Evolutionary conservation across 2,329 filamentous ascomycete species (phyloP), one percentile per base, ranked within the genome.

Genomic region (Xylaria sp.): DNA sequence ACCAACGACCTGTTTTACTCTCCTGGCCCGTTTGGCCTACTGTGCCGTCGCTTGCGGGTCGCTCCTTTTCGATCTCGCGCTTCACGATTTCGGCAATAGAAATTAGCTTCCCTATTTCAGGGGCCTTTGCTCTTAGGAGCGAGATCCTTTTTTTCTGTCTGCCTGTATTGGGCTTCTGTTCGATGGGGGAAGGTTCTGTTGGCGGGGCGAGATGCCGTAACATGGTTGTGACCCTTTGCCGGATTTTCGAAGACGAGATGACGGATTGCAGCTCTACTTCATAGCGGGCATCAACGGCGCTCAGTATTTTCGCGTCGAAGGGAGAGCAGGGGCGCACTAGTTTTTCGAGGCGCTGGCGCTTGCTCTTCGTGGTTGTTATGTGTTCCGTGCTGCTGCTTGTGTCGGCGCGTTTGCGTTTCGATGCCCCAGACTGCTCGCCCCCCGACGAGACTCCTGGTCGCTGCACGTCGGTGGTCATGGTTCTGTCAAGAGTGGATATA

Each of bases 71-170:
- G 62, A 91, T 79, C 56, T 88, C 81, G 48, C 86, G 81, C 78
- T 91, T 91, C 65, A 84, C 85, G 46, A 92, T 89, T 79, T 94
- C 91, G 54, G 85, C 85, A 55, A 93, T 86, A 3, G 87, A 90
- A 73, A 93, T 87, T 74, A 93, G 82, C 79, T 94, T 94, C 79
- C 84, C 84, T 1, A 87, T 84, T 2, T 88, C 85, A 10, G 78
- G 69, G 0, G 85, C 81, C 23, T 84, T 84, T 39, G 86, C 85
- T 73, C 88, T 83, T 20, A 89, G 78, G 48, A 89, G 51, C 3
- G 74, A 73, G 0, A 87, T 71, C 20, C 71, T 74, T 1, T 81
- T 78, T 69, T 82, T 82, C 5, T 71, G 56, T 31, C 36, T 23
- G 33, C 39, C 18, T 23, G 58, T 25, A 18, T 43, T 31, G 31